A percentile compares a stretch with the other conserved stretches of the same genome.
Evolutionary conservation across 345 rosid genomes (phyloP).

Genomic region (Orychophragmus violaceus): DNA sequence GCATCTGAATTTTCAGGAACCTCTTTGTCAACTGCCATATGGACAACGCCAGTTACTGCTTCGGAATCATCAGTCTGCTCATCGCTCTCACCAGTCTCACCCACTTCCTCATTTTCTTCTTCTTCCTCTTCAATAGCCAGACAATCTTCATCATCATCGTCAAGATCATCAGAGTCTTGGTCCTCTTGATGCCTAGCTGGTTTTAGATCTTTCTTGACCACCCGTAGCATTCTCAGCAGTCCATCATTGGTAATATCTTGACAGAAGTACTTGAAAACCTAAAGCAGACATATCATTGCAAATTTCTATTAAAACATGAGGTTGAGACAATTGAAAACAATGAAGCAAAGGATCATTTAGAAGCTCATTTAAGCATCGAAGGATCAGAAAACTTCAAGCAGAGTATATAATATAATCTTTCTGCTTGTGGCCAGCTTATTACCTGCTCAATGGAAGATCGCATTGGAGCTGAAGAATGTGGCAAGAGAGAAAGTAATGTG

Average conservation of each 20-base stretch:
- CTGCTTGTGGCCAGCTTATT: slow-evolving; percentile 8
- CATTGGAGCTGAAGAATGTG: slow-evolving; percentile 87
- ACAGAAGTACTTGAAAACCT: slow-evolving; percentile 90
- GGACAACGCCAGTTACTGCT: slow-evolving; percentile 39
- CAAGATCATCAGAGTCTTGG: slow-evolving; percentile 50
- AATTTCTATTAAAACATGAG: neutral
- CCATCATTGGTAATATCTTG: slow-evolving; percentile 69
- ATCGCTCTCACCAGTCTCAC: slow-evolving; percentile 67
- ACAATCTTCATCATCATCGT: slow-evolving; percentile 65
- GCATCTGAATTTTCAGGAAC: slow-evolving; percentile 58
- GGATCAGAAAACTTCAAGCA: neutral
- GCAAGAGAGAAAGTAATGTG: slow-evolving; percentile 76
- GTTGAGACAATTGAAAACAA: neutral
- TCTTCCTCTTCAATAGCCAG: slow-evolving; percentile 88
- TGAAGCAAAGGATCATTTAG: neutral
- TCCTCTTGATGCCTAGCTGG: slow-evolving; percentile 69
- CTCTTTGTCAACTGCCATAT: slow-evolving; percentile 40
- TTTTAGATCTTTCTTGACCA: slow-evolving; percentile 83
- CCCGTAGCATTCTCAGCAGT: slow-evolving; percentile 72
- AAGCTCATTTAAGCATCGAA: neutral
- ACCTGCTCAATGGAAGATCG: slow-evolving; percentile 92
- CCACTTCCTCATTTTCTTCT: slow-evolving; percentile 67
- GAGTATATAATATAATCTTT: neutral
- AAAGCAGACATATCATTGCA: slow-evolving; percentile 12
- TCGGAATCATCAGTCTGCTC: slow-evolving; percentile 80